Evolutionary conservation across 2,329 filamentous ascomycete genomes (phyloP), one percentile per base, ranked within the genome.

Genomic region (Botrytis fabae): DNA sequence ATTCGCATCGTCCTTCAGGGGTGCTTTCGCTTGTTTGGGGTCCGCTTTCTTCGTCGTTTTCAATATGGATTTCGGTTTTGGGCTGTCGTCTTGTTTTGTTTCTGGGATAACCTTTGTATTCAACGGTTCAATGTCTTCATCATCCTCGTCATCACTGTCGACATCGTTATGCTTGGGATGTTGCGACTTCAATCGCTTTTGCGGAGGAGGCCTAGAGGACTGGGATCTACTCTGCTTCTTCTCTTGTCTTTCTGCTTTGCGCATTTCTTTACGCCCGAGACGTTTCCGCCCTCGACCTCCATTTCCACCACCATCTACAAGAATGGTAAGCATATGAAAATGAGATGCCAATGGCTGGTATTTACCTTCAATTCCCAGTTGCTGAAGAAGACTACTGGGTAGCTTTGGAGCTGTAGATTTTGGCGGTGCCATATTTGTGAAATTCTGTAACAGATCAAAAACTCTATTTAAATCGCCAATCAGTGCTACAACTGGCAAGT

Each of bases 321-420:
- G 6, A 42, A 38, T 7, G 12, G 71, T 75, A 63, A 75, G 73
- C 64, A 57, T 57, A 42, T 42, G 51, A 57, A 8, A 20, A 14
- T 25, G 54, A 54, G 40, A 42, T n/a, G 6, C 16, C n/a, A 72
- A 70, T 61, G 32, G 14, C 22, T 28, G 68, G 40, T 57, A 64
- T 40, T 73, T 75, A 81, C 80, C 77, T 74, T 82, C 78, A 32
- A 79, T 78, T 28, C 82, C 84, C 28, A 87, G 78, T 77, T 86
- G 82, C 70, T 83, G 83, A 51, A 87, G 80, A 10, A 87, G 78
- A 48, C 81, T 78, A 40, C 81, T 81, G 4, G 85, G 85, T 8
- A 87, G 79, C 61, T 83, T 81, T 28, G 86, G 80, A 70, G 81
- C 81, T 68, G 81, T 83, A 46, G 80, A 80, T 54, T 75, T 75